Base-by-base conservation (phyloP, 1,139 yeast genomes). In the Diutina mesorugosa region DNA sequence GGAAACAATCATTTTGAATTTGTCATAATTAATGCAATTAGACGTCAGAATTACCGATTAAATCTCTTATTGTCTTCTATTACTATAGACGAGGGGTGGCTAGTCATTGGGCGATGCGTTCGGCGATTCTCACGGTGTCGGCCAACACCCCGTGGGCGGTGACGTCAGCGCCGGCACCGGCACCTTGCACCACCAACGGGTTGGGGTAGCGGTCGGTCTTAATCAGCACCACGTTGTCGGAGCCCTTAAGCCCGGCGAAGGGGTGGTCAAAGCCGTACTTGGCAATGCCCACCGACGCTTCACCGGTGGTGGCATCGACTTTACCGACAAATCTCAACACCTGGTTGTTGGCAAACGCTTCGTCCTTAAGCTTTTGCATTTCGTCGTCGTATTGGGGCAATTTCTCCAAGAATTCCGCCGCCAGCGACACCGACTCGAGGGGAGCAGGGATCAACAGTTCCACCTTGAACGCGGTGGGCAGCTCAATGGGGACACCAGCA, bases 121-220 rank as follows among this genome's bases (percentile, higher is more conserved):
- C 91, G 52, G 95, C 96, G 63, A 89, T 84, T 76, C 88, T 91
- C 68, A 95, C 81, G 45, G 89, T 84, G 69, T 93, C 99, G 56
- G 95, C 96, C 65, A 93, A 79, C 55, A 95, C 97, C 71, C 99
- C 99, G 70, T 95, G 96, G 60, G 99, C 99, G 57, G 99, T 93
- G 57, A 93, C 98, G 51, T 85, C 98, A 59, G 96, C 97, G 72
- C 99, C 99, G 45, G 99, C 99, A 71, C 97, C 99, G 51, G 99
- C 99, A 72, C 99, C 99, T 78, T 93, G 99, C 63, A 93, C 80
- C 62, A 93, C 87, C 70, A 93, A 79, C 58, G 99, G 99, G 71
- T 89, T 90, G 55, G 87, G 81, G 72, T 93, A 93, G 74, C 99
- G 87, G 65, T 87, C 84, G 45, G 97, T 86, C 69, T 85, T 87